Evolutionary conservation across 106 monocot genomes (phyloP), one percentile per base, ranked within the genome.

Genomic region (Dendrobium chrysotoxum): DNA sequence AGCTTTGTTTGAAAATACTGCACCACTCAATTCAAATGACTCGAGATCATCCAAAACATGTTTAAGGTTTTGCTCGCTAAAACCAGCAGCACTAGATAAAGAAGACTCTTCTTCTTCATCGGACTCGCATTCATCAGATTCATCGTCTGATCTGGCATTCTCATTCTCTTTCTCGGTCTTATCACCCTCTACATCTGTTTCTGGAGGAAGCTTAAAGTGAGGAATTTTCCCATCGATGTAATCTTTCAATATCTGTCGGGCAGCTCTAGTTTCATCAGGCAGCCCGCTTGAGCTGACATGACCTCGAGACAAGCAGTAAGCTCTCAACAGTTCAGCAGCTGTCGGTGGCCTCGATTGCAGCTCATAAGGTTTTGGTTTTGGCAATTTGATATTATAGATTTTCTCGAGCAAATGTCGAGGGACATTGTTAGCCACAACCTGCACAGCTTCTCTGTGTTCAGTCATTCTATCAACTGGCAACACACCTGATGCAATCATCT

Each of bases 401-500:
- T 79, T 39, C 76, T 94, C 92, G 9, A 98, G 77, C 10, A 78
- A 66, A 45, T 85, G 28, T 44, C 92, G 86, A 1, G 89, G 81
- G 53, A 98, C 97, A 28, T 81, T 84, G 78, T 95, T 82, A 11
- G 91, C 92, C 12, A 92, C 97, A 28, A 98, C 87, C 76, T 98
- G 97, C 42, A 98, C 85, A 26, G 94, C 90, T 84, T 87, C 91
- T 78, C 94, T 80, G 53, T 92, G 87, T 41, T 94, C 85, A 0
- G 92, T 94, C 91, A 98, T 94, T 58, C 94, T 83, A 31, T 94
- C 94, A 39, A 98, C 89, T 3, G 97, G 94, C 45, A 98, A 73
- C 58, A 98, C 94, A 39, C 97, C 97, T 55, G 89, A 94, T 74
- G 97, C 94, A 28, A 98, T 83, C 97, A 98, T 98, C 42, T 98